Evolutionary conservation across 495 filamentous ascomycete genomes (phyloP).

Genomic region (Tuber melanosporum): DNA sequence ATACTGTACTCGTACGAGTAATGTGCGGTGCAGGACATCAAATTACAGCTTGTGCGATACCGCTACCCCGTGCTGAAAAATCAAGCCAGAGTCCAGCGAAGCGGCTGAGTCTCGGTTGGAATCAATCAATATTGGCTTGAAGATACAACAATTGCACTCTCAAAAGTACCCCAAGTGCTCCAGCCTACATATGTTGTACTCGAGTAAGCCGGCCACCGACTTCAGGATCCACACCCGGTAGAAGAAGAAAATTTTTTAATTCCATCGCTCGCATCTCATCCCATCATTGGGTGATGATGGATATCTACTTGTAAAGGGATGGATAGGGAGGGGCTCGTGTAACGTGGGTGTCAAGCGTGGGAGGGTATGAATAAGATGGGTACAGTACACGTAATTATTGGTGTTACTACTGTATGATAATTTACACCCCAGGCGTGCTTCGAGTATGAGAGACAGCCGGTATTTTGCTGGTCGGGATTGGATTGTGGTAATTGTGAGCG

Average conservation of each 20-base stretch:
- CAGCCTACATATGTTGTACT: neutral
- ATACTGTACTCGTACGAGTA: neutral
- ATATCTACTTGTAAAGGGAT: neutral
- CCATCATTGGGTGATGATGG: neutral
- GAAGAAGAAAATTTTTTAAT: neutral
- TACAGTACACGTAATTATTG: neutral
- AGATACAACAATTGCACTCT: neutral
- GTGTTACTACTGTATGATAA: neutral
- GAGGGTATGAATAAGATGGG: neutral
- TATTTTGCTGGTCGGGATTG: neutral
- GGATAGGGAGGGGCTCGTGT: neutral
- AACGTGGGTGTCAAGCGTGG: neutral
- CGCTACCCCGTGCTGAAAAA: neutral
- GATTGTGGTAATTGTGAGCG: neutral
- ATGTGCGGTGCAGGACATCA: neutral
- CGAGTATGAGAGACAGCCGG: neutral
- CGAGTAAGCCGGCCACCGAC: neutral
- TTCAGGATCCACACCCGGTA: neutral
- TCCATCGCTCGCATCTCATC: neutral
- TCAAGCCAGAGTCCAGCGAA: neutral
- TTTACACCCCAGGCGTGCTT: too few species aligned
- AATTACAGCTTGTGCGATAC: neutral
- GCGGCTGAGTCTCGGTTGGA: neutral
- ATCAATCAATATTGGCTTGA: neutral
- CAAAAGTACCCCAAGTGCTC: conserved; percentile 1